Conservation (phyloP, 345 rosid species). For the Draba incana region DNA sequence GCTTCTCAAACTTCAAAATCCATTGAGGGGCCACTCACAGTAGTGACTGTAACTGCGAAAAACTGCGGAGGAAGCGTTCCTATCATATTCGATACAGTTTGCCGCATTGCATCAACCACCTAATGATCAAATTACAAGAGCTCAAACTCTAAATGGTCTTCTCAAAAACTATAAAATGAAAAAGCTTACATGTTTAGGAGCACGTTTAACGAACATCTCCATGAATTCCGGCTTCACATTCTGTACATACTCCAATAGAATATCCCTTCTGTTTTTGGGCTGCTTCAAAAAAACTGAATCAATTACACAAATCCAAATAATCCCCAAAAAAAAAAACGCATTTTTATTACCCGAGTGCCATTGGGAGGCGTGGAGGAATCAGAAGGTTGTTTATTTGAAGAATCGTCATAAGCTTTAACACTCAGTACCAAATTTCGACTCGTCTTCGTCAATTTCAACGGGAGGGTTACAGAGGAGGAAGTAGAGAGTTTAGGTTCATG, state of each 20-base stretch:
- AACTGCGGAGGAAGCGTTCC: constrained; percentile 95
- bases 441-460: constrained; percentile 31
- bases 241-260: constrained; percentile 88
- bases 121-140: constrained; percentile 30
- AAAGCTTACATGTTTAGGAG: constrained; percentile 71
- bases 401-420: constrained; percentile 65
- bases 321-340: neutral
- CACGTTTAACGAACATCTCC: constrained; percentile 90
- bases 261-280: constrained; percentile 79
- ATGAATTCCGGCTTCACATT: constrained; percentile 95
- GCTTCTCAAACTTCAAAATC: constrained; percentile 1
- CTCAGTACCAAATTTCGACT: constrained; percentile 43
- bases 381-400: constrained; percentile 54
- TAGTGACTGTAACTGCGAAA: constrained; percentile 74
- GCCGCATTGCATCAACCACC: constrained; percentile 99
- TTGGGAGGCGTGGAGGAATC: constrained; percentile 59
- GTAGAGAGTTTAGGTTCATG: constrained; percentile 43
- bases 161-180: neutral
- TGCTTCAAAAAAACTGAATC: constrained; percentile 19
- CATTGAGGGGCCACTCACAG: constrained; percentile 55
- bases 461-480: constrained; percentile 51
- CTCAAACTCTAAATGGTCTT: neutral
- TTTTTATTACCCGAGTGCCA: constrained; percentile 61
- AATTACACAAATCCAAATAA: neutral
- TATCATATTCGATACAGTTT: constrained; percentile 93